These are phyloP conservation scores for Porphyra umbilicalis DNA, from an alignment of 31 red algal genomes.

Conservation along the genomic window DNA sequence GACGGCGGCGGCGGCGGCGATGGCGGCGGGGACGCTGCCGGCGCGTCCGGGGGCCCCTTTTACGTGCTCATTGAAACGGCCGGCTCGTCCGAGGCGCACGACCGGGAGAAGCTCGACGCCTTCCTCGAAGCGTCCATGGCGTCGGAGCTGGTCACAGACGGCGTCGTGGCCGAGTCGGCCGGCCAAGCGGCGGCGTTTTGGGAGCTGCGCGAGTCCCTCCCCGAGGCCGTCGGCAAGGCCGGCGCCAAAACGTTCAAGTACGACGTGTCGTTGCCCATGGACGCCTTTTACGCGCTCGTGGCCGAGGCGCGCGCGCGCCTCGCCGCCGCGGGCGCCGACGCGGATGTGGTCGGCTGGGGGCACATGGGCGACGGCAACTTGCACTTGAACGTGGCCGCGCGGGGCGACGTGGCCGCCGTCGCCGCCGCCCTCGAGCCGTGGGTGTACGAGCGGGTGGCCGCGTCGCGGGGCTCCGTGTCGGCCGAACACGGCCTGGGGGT, in stretches of 20 bases:
- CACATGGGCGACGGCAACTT: conserved; percentile 98
- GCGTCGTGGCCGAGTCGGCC: conserved; percentile 73
- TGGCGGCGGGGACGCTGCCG: no score
- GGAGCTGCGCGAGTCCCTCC: conserved; percentile 80
- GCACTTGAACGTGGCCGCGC: conserved; percentile 68
- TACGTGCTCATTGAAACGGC: conserved; percentile 82
- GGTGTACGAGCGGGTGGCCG: conserved; percentile 73
- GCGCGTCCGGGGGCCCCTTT: conserved; percentile 5
- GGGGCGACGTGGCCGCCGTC: conserved; percentile 11
- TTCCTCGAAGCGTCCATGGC: conserved; percentile 59
- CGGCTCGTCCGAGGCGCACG: conserved; percentile 43
- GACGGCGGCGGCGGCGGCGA: no score
- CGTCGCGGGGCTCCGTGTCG: conserved; percentile 52
- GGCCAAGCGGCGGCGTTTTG: conserved; percentile 65
- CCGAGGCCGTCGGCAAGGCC: conserved; percentile 60
- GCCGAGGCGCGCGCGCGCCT: conserved; percentile 27
- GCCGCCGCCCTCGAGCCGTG: conserved; percentile 50
- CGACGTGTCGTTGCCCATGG: conserved; percentile 86
- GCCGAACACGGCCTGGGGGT: conserved; percentile 95
- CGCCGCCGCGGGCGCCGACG: conserved; percentile 4
- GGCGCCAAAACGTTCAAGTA: conserved; percentile 69
- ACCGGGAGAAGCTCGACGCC: conserved; percentile 59
- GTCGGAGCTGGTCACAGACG: conserved; percentile 42
- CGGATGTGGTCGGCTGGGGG: conserved; percentile 65
- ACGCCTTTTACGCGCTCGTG: conserved; percentile 47